Evolutionary conservation across 23 red algal genomes (phyloP).

Genomic region (Chondrus crispus): DNA sequence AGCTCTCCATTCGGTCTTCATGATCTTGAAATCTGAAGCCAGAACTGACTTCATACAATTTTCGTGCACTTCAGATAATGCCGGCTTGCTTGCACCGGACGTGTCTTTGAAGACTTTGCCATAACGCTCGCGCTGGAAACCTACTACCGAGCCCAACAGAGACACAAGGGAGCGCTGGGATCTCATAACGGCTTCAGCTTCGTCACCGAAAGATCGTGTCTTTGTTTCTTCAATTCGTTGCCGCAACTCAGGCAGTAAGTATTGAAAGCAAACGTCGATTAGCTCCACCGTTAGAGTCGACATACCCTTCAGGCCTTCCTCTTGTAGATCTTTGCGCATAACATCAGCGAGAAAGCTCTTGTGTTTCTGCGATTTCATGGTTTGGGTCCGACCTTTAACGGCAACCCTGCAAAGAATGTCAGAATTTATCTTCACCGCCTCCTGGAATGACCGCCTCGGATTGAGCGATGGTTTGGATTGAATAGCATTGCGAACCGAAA

Average conservation of each 20-base stretch:
- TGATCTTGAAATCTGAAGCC: constrained; percentile 31
- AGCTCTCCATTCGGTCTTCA: constrained; percentile 37
- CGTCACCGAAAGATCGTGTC: background rate
- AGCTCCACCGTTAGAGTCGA: background rate
- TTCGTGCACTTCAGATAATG: constrained; percentile 18
- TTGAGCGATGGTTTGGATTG: constrained; percentile 38
- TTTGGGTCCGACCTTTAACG: background rate
- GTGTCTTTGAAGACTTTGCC: constrained; percentile 18
- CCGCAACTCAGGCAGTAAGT: constrained; percentile 22
- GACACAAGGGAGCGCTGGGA: constrained; percentile 27
- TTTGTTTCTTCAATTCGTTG: constrained; percentile 22
- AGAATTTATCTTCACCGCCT: constrained; percentile 39
- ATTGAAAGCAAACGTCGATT: constrained; percentile 17
- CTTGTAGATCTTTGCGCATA: constrained; percentile 35
- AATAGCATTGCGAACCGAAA: background rate
- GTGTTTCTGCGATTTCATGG: background rate
- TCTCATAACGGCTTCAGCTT: constrained; percentile 15
- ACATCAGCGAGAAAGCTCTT: background rate
- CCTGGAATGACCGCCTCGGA: constrained; percentile 5
- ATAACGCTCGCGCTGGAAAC: constrained; percentile 44
- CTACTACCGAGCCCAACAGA: constrained; percentile 21
- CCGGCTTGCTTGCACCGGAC: background rate
- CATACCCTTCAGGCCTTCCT: constrained; percentile 10
- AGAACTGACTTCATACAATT: constrained; percentile 38
- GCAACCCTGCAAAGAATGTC: constrained; percentile 22